These are phyloP conservation scores for Favolaschia claudopus DNA, from an alignment of 768 basidiomycete genomes.

Conservation along the genomic window DNA sequence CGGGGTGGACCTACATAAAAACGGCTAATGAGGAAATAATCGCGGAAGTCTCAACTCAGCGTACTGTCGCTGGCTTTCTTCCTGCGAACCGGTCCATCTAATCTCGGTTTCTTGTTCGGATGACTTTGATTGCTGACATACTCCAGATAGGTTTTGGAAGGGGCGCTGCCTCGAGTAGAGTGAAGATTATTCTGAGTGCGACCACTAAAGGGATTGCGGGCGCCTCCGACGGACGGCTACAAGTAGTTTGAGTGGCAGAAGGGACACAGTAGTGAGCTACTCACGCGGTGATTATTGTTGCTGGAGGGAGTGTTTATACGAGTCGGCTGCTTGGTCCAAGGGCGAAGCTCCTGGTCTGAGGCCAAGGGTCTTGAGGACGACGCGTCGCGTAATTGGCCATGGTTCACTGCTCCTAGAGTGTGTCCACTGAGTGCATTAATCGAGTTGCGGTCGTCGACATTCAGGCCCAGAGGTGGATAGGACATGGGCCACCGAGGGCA, in stretches of 20 bases:
- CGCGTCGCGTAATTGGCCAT: too few species aligned
- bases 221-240: not conserved
- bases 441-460: conserved; percentile 2
- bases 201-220: not conserved
- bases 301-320: not conserved
- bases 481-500: too few species aligned
- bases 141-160: not conserved
- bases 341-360: not conserved
- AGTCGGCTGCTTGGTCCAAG: conserved; percentile 6
- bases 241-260: not conserved
- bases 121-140: not conserved
- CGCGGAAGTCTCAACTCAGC: too few species aligned
- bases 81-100: too few species aligned
- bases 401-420: too few species aligned
- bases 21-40: too few species aligned
- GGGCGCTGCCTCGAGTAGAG: not conserved
- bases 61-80: too few species aligned
- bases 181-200: conserved; percentile 2
- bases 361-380: too few species aligned
- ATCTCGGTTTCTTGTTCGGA: conserved; percentile 9
- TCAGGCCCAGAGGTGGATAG: too few species aligned
- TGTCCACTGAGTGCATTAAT: not conserved
- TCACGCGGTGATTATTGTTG: conserved; percentile 4
- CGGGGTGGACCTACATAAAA: too few species aligned
- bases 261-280: not conserved